Evolutionary conservation across 2,329 filamentous ascomycete species (phyloP), one percentile per base, ranked within the genome.

Genomic region (Ophiostoma ips): DNA sequence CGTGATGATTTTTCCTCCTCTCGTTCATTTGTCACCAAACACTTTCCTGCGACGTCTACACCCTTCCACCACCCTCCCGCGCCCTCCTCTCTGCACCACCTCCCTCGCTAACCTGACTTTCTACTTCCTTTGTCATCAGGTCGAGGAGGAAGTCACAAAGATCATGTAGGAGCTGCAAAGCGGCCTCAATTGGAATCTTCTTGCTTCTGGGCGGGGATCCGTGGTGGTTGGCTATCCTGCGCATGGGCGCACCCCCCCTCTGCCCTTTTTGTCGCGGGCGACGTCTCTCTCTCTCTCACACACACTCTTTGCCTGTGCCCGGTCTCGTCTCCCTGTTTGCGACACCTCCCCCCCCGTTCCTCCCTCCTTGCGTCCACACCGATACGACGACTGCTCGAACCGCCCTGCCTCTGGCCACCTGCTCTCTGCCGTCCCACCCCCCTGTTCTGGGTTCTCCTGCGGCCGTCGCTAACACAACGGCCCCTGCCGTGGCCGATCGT

Each of bases 101-200:
- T 40, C 21, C 36, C 58, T 69, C 63, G 71, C 77, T 66, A 72
- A 81, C 61, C 68, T 66, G 16, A 15, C 21, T 43, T n/a, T 21
- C 67, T 69, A 65, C 60, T 53, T 55, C 55, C 50, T n/a, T 58
- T 28, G 13, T 13, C 62, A 64, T 66, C 79, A 90, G 85, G 83
- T 87, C 69, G 85, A 90, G 73, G 85, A 89, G 71, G 85, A 89
- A 70, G 80, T 89, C 66, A 88, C 84, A 61, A 90, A 86, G 71
- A 86, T 94, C 70, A 88, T 89, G 83, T 89, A 83, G 65, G 24
- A 21, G 30, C 21, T 11, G n/a, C 31, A 24, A 18, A 45, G 30
- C 21, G 7, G 16, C 31, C 43, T 34, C 24, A 16, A 12, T 16
- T n/a, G 16, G 13, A 10, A 43, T 11, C 24, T 24, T 12, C 3